phyloP scores from a whole-genome alignment of 2,329 filamentous ascomycete genomes.

The Pezicula carpinea region DNA sequence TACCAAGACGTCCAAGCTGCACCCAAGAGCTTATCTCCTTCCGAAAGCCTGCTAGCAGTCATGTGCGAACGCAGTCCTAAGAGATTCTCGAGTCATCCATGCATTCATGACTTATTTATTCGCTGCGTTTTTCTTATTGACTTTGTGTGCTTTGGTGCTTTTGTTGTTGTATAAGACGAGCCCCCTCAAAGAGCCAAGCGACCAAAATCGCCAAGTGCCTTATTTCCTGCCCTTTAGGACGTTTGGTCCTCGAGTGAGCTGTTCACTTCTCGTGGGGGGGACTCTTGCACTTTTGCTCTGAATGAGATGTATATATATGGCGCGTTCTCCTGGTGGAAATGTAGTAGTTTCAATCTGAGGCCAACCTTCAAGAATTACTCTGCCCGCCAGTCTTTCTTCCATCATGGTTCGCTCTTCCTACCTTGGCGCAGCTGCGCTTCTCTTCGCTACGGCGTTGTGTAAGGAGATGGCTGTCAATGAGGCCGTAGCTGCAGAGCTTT shows the following conservation, averaged over 20 bases:
- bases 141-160: too few species aligned
- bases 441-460: not conserved
- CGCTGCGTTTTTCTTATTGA: too few species aligned
- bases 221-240: not conserved
- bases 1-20: too few species aligned
- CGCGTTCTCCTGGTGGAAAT: not conserved
- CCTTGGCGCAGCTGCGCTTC: slow-evolving; percentile 1
- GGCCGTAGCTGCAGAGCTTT: slow-evolving; percentile 1
- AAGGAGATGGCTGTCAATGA: slow-evolving; percentile 6
- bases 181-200: too few species aligned
- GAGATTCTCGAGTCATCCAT: too few species aligned
- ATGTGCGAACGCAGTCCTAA: too few species aligned
- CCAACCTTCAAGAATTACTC: not conserved
- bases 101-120: too few species aligned
- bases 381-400: not conserved
- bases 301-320: too few species aligned
- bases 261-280: not conserved
- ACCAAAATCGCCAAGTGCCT: not conserved
- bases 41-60: too few species aligned
- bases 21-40: too few species aligned
- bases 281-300: too few species aligned
- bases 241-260: not conserved
- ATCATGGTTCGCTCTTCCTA: slow-evolving; percentile 3
- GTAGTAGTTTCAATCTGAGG: not conserved
- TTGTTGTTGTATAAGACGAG: too few species aligned